A percentile compares a stretch with the other conserved stretches of the same genome.
phyloP scores from a whole-genome alignment of 2,329 filamentous ascomycete species.

The Fusarium fracticaudum region DNA sequence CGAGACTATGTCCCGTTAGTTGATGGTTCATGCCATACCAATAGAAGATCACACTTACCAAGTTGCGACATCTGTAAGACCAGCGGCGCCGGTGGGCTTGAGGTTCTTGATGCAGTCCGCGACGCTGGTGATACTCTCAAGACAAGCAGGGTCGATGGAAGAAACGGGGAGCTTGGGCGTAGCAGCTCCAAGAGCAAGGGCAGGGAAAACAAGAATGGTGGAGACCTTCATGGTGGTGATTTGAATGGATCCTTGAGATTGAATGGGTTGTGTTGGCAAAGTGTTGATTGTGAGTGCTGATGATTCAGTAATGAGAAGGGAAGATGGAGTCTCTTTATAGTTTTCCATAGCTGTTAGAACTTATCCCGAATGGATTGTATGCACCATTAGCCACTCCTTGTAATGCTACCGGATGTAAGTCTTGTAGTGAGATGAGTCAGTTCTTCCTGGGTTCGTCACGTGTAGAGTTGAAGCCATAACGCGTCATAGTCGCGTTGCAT shows the following conservation, averaged over 20 bases:
- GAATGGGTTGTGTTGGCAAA: background rate
- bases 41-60: background rate
- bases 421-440: too few species aligned
- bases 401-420: rapidly evolving
- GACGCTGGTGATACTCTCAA: background rate
- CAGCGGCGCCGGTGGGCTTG: background rate
- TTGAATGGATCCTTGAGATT: background rate
- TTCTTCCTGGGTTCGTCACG: rapidly evolving
- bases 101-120: background rate
- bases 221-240: background rate
- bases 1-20: background rate
- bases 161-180: background rate
- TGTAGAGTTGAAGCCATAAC: background rate
- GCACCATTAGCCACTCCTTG: too few species aligned
- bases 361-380: rapidly evolving
- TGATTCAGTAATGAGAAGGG: background rate
- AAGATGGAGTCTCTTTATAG: background rate
- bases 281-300: background rate
- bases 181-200: background rate
- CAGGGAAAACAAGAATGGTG: background rate
- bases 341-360: rapidly evolving
- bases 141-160: background rate
- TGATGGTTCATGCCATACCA: rapidly evolving
- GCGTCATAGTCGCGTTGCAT: rapidly evolving
- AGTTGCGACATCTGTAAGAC: background rate